A percentile compares a stretch with the other conserved stretches of the same genome.
phyloP scores from a whole-genome alignment of 257 asterid genomes.

The Penstemon newberryi region DNA sequence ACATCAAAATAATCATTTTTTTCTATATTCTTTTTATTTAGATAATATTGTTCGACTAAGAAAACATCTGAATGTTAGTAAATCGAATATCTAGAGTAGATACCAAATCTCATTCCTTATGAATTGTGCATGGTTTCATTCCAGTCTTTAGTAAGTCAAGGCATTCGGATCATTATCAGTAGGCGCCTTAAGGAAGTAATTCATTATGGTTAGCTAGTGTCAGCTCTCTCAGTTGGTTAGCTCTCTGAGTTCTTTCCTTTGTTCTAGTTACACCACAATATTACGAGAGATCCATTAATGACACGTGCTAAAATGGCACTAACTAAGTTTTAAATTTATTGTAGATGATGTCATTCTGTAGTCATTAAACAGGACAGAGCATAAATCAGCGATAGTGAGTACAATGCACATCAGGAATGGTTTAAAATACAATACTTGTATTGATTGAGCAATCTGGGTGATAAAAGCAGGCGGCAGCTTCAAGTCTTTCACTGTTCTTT shows the following conservation, averaged over 20 bases:
- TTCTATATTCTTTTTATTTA: not conserved
- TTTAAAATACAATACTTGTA: slow-evolving; percentile 56
- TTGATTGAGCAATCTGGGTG: slow-evolving; percentile 90
- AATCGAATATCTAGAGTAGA: no score
- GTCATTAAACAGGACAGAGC: not conserved
- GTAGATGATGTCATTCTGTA: slow-evolving; percentile 10
- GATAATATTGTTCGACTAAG: not conserved
- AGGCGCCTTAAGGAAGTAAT: no score
- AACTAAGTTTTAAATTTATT: not conserved
- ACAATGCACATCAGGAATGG: slow-evolving; percentile 13
- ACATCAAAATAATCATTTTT: not conserved
- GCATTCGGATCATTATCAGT: no score
- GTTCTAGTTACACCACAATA: not conserved
- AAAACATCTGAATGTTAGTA: not conserved
- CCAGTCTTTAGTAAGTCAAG: no score
- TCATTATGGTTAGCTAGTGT: no score
- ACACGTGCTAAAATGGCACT: not conserved
- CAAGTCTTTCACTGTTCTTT: slow-evolving; percentile 86
- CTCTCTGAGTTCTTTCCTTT: no score
- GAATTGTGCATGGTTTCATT: no score
- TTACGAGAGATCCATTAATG: slow-evolving; percentile 7
- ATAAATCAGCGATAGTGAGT: not conserved
- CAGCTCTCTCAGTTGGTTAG: no score
- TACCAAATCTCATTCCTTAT: no score
- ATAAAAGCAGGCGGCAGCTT: slow-evolving; percentile 91